Base-by-base conservation (phyloP, 495 filamentous ascomycete genomes). In the Lasiosphaeris hirsuta region DNA sequence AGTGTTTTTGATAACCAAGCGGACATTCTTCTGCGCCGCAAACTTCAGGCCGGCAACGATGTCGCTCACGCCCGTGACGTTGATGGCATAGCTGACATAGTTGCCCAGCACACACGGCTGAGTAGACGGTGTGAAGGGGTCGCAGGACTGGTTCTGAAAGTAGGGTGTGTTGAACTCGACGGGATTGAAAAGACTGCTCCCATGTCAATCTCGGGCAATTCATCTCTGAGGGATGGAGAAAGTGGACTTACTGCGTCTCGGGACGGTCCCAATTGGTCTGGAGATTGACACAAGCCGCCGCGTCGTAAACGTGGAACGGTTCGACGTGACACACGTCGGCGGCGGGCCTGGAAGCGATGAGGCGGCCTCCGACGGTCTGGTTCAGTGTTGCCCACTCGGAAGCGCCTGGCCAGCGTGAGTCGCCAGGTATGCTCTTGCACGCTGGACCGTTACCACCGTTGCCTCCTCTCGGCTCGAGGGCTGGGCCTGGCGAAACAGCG, bases 41-140 rank as follows among this genome's bases (percentile, higher is more conserved):
- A 84, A 85, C 0, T 66, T 60, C 6, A 86, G 47, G 0, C 72
- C 78, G 2, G 70, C 68, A 11, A 56, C 64, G 18, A 79, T 67
- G 33, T 83, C 73, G 1, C 18, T 50, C 2, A 66, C 60, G 2
- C 48, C 44, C 13, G 62, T 68, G 18, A 79, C 76, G 57, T 82
- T 77, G 59, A 85, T 74, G 7, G 78, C 72, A 52, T 87, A 89
- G 7, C 47, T 40, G 3, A 79, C 75, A 56, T 79, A 78, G 63
- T 81, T 83, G 6, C 80, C 84, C 0, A 84, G 60, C 5, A 57
- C 61, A 67, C 84, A 89, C 5, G 74, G 23, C 42, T 50, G 34
- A 69, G 51, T 55, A 66, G 1, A 54, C 56, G 36, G 18, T 33
- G 73, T 67, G 59, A 79, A 85, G 4, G 84, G 83, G 57, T 81